phyloP scores from a whole-genome alignment of 75 land plant species.

The Adiantum capillusveneris region DNA sequence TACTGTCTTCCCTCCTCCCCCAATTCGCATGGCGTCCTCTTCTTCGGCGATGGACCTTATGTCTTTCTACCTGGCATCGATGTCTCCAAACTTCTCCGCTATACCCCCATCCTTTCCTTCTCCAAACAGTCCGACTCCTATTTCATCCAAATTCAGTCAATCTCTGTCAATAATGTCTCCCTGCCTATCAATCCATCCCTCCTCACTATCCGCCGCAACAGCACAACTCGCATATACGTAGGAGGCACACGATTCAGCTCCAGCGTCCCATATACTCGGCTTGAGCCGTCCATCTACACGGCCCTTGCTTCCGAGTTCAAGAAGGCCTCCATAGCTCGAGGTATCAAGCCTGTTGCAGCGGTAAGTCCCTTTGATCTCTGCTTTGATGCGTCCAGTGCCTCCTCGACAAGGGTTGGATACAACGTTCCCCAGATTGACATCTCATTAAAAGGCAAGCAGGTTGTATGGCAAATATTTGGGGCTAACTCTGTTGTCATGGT shows the following conservation, averaged over 20 bases:
- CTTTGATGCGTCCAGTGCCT: constrained; percentile 15
- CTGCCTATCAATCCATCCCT: not conserved
- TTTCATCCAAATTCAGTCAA: not conserved
- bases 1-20: not conserved
- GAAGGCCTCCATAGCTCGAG: constrained; percentile 14
- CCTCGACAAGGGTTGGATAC: constrained; percentile 2
- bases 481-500: constrained; percentile 51
- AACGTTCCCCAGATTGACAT: constrained; percentile 5
- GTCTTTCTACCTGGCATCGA: constrained; percentile 13
- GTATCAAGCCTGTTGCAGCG: constrained; percentile 3
- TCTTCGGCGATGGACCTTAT: constrained; percentile 5
- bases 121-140: constrained; percentile 8
- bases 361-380: not conserved
- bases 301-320: not conserved
- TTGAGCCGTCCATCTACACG: not conserved
- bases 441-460: constrained; percentile 7
- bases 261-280: not conserved
- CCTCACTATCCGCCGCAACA: not conserved
- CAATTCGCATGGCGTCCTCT: not conserved
- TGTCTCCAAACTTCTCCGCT: not conserved
- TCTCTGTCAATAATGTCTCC: not conserved
- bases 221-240: not conserved
- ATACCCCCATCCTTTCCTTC: not conserved
- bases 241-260: not conserved
- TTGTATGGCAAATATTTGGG: constrained; percentile 45